These are phyloP conservation scores for Spergularia bocconei DNA, from an alignment of 148 eudicot genomes.

Conservation along the genomic window DNA sequence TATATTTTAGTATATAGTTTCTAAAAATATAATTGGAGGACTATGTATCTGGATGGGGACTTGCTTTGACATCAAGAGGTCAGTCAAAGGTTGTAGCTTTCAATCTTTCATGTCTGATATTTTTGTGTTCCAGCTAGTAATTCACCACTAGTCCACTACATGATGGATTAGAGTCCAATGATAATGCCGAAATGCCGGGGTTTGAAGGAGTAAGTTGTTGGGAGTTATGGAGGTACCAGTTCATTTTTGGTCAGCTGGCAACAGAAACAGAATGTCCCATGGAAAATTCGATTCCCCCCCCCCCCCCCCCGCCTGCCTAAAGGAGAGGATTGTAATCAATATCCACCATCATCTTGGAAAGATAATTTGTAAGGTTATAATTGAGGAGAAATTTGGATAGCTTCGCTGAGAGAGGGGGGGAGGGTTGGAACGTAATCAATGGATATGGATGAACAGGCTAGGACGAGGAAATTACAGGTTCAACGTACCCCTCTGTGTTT, in stretches of 20 bases:
- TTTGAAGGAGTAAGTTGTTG: background rate
- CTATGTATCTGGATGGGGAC: constrained; percentile 19
- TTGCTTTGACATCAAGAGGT: constrained; percentile 13
- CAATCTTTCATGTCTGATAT: background rate
- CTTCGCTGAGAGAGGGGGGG: background rate
- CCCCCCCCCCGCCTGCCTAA: background rate
- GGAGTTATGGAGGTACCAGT: background rate
- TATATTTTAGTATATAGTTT: background rate
- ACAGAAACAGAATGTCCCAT: background rate
- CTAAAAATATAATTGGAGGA: background rate
- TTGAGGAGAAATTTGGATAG: background rate
- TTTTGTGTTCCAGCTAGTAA: constrained; percentile 4
- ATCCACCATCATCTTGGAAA: background rate
- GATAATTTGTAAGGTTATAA: background rate
- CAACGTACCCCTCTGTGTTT: no score
- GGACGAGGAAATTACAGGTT: background rate
- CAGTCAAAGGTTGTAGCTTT: constrained; percentile 13
- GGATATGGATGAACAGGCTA: background rate
- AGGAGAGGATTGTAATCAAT: background rate
- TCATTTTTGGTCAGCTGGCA: constrained; percentile 11
- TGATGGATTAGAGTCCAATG: background rate
- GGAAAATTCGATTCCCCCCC: no score
- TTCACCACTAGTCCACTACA: background rate
- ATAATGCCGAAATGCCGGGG: background rate
- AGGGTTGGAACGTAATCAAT: background rate